Base-by-base conservation (phyloP, 352 stramenopile genomes). In the Phytopythium kandeliae region DNA sequence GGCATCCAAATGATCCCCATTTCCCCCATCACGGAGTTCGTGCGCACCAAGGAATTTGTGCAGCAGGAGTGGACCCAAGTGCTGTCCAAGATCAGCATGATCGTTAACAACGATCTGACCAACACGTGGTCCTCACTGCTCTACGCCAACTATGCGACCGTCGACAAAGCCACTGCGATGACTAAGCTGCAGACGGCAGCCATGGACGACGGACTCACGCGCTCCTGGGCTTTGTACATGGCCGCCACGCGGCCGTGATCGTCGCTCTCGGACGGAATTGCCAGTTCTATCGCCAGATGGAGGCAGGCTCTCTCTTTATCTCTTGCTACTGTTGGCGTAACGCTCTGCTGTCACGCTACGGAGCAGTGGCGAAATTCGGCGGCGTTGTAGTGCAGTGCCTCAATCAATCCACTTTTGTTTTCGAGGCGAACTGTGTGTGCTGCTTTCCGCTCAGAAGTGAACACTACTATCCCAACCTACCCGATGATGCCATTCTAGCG, bases 121-220 rank as follows among this genome's bases (percentile, higher is more conserved):
- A 92, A 89, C 52, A 65, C 81, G 54, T 92, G 81, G 81, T 62
- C 87, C n/a, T 89, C 76, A 35, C 62, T 92, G 37, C 60, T 92
- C 21, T 86, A 83, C 51, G 69, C 75, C 65, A 92, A 89, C 57
- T 92, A 92, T 57, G 81, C 81, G 35, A 78, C 65, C 11, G 56
- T 90, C 49, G 71, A 88, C 62, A 74, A 69, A 30, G 50, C 57
- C 6, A 54, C 61, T 13, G 71, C 78, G 12, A 57, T 89, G 25
- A 48, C 69, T 15, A 78, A 85, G 55, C 67, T 90, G 40, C 59
- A 84, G 56, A 78, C 63, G 26, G 65, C 67, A 24, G 64, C 63
- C 13, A 74, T 92, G 63, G 81, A 92, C 58, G 73, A 88, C 53
- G 78, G 77, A 3, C 73, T 90, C 41, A 82, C 81, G 24, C 74